phyloP scores from a whole-genome alignment of 1,284 basidiomycete genomes.

The Rhodotorula sp. region DNA sequence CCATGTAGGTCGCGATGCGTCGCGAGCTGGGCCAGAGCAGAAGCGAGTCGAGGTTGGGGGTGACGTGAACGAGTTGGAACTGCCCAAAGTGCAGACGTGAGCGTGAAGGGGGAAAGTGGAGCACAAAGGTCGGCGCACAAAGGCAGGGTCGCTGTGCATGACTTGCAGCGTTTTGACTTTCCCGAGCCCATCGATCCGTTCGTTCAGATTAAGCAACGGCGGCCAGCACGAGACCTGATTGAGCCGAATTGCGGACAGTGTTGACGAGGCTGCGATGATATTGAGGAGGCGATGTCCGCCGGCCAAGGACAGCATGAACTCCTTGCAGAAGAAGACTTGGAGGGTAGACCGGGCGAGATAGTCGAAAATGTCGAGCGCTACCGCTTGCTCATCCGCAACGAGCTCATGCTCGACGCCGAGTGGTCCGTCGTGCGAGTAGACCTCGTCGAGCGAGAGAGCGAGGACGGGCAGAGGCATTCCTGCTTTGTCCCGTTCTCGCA shows the following conservation, averaged over 20 bases:
- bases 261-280: not conserved
- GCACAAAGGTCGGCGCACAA: constrained; percentile 2
- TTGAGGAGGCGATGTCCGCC: constrained; percentile 7
- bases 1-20: constrained; percentile 8
- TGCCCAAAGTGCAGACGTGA: not conserved
- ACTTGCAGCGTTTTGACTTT: constrained; percentile 31
- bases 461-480: not conserved
- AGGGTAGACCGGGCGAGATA: not conserved
- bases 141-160: constrained; percentile 28
- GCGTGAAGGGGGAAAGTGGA: not conserved
- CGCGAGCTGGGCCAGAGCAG: constrained; percentile 34
- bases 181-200: not conserved
- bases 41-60: constrained; percentile 31
- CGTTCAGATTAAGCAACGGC: not conserved
- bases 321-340: constrained; percentile 30
- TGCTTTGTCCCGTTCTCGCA: not conserved
- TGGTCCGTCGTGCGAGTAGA: too few relatives aligned
- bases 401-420: not conserved
- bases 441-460: not conserved
- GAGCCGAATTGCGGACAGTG: constrained; percentile 23
- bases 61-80: constrained; percentile 13
- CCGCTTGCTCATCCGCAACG: not conserved
- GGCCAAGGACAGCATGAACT: not conserved
- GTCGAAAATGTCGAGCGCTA: not conserved
- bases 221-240: constrained; percentile 28